Evolutionary conservation across 805 yeast species (phyloP).

Genomic region (Myxozyma sirexii): DNA sequence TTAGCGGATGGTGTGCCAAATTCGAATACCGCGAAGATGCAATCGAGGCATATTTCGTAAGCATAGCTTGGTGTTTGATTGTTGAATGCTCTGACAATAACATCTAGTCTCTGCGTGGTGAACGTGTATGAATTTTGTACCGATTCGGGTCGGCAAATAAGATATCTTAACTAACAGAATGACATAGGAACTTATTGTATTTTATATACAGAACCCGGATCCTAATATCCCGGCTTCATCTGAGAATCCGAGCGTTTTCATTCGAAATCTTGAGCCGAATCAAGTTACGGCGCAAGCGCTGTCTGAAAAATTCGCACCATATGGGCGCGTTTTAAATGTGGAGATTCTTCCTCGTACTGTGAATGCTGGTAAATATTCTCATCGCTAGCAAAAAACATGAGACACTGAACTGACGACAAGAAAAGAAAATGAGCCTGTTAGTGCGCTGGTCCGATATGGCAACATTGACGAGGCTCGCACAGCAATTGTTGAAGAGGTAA

Average conservation of each 20-base stretch:
- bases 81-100: not conserved
- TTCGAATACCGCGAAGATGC: slow-evolving; percentile 86
- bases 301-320: slow-evolving; percentile 59
- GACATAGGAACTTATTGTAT: slow-evolving; percentile 9
- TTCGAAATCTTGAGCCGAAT: slow-evolving; percentile 64
- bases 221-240: slow-evolving; percentile 47
- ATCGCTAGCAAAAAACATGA: too few species aligned
- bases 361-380: not conserved
- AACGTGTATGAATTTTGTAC: not conserved
- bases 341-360: not conserved
- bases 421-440: slow-evolving; percentile 3
- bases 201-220: slow-evolving; percentile 45
- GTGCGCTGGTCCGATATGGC: slow-evolving; percentile 19
- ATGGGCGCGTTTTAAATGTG: slow-evolving; percentile 62
- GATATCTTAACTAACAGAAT: not conserved
- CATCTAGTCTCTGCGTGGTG: slow-evolving; percentile 6
- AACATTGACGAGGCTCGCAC: slow-evolving; percentile 28
- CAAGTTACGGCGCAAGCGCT: slow-evolving; percentile 58
- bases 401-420: not conserved
- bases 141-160: too few species aligned
- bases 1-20: slow-evolving; percentile 65
- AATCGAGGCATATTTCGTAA: slow-evolving; percentile 70
- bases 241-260: slow-evolving; percentile 70
- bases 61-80: not conserved
- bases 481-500: slow-evolving; percentile 28